Evolutionary conservation across 2,329 filamentous ascomycete species (phyloP).

Genomic region (Xylaria sp.): DNA sequence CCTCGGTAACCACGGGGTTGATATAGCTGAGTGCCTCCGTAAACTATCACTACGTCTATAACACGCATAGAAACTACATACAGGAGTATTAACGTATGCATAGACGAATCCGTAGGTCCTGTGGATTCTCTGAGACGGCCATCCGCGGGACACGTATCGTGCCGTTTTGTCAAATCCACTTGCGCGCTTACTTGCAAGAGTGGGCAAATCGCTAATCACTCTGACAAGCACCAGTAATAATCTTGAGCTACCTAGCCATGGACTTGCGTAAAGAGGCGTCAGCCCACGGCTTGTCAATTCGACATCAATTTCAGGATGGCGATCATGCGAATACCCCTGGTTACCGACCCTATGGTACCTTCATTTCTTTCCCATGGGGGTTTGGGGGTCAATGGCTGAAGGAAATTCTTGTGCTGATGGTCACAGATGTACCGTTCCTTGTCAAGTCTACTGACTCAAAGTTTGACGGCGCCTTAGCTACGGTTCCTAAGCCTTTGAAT

Average conservation of each 20-base stretch:
- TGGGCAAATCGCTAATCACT: constrained; percentile 19
- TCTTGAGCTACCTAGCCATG: background rate
- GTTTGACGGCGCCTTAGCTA: constrained; percentile 2
- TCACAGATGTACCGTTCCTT: constrained; percentile 4
- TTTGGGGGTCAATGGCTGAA: constrained; percentile 24
- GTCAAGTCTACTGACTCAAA: background rate
- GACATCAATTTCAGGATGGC: constrained; percentile 24
- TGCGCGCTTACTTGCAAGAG: constrained; percentile 1
- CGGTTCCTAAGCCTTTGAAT: constrained; percentile 7
- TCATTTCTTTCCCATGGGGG: constrained; percentile 18
- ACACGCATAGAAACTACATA: background rate
- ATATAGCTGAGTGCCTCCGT: background rate
- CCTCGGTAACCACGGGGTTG: background rate
- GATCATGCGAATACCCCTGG: constrained; percentile 26
- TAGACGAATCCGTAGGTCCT: constrained; percentile 17
- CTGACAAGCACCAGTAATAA: constrained; percentile 11
- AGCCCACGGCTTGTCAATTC: constrained; percentile 19
- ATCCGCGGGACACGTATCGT: constrained; percentile 13
- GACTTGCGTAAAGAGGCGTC: constrained; percentile 12
- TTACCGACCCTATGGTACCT: constrained; percentile 34
- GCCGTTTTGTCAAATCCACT: constrained; percentile 3
- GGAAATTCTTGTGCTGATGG: background rate
- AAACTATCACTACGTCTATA: background rate
- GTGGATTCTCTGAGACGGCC: constrained; percentile 13
- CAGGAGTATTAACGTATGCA: background rate